Percentiles rank a stretch among this genome's conserved stretches.
These are phyloP conservation scores for Globisporangium irregulare DNA, from an alignment of 352 stramenopile species.

Conservation along the genomic window DNA sequence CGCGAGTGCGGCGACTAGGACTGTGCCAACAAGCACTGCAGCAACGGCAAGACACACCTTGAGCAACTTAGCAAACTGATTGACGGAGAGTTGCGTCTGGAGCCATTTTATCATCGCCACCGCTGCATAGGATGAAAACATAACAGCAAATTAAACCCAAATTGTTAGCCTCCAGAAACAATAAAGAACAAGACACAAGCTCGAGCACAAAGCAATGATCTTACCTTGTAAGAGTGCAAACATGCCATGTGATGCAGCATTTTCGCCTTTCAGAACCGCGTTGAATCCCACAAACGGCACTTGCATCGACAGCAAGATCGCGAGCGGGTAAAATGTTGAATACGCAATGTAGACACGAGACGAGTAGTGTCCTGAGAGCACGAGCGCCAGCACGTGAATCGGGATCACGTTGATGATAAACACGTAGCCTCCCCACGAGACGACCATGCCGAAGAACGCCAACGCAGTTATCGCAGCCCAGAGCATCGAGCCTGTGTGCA, in stretches of 20 bases:
- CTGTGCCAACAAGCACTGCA: constrained; percentile 29
- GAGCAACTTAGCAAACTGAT: constrained; percentile 48
- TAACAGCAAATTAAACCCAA: background rate
- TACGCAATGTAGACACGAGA: constrained; percentile 96
- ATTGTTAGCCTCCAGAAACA: background rate
- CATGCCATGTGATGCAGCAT: constrained; percentile 77
- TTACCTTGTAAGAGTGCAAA: constrained; percentile 91
- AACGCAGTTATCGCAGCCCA: constrained; percentile 59
- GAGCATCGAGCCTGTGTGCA: constrained; percentile 81
- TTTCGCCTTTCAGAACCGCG: constrained; percentile 87
- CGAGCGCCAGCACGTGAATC: constrained; percentile 91
- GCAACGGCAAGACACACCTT: constrained; percentile 31
- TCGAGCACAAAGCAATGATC: constrained; percentile 10
- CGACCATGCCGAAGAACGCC: constrained; percentile 96
- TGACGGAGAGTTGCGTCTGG: constrained; percentile 39
- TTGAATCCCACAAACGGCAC: constrained; percentile 99
- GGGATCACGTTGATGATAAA: constrained; percentile 99
- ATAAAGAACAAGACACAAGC: background rate
- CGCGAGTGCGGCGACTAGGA: constrained; percentile 50
- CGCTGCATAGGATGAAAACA: constrained; percentile 22
- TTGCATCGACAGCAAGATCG: constrained; percentile 94
- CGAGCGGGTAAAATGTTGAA: constrained; percentile 97
- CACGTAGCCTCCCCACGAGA: constrained; percentile 97
- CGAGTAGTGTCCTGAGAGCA: constrained; percentile 90
- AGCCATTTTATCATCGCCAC: constrained; percentile 59